phyloP scores from a whole-genome alignment of 768 basidiomycete species.

The Lactarius deliciosus region DNA sequence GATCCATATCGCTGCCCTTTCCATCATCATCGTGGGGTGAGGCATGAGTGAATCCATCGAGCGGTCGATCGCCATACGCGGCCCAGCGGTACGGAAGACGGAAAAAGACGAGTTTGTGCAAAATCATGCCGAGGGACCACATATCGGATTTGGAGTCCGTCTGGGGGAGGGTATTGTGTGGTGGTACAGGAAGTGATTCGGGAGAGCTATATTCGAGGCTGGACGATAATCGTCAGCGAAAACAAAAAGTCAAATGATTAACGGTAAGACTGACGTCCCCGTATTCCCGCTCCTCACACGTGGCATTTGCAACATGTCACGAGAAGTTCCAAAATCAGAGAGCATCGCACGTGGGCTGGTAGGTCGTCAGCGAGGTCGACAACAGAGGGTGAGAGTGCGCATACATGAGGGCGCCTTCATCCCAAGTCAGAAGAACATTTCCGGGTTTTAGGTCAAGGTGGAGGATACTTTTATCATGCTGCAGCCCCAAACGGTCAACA shows the following conservation, averaged over 20 bases:
- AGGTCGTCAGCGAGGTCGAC: neutral
- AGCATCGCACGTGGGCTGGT: slow-evolving; percentile 90
- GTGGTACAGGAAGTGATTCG: slow-evolving; percentile 73
- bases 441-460: slow-evolving; percentile 95
- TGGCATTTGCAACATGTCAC: slow-evolving; percentile 78
- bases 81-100: slow-evolving; percentile 80
- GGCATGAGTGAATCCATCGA: slow-evolving; percentile 2
- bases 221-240: neutral
- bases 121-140: slow-evolving; percentile 97
- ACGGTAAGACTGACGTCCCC: slow-evolving; percentile 67
- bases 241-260: neutral
- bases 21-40: slow-evolving; percentile 39
- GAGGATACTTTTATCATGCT: slow-evolving; percentile 83
- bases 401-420: slow-evolving; percentile 80
- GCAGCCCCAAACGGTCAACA: slow-evolving; percentile 13
- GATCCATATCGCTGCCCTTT: slow-evolving; percentile 60
- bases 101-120: slow-evolving; percentile 93
- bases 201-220: slow-evolving; percentile 42
- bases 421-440: slow-evolving; percentile 90
- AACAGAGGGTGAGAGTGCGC: slow-evolving; percentile 31
- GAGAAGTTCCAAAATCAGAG: slow-evolving; percentile 93
- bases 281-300: slow-evolving; percentile 85
- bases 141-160: slow-evolving; percentile 90
- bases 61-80: slow-evolving; percentile 50
- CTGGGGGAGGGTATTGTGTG: slow-evolving; percentile 62